Base-by-base conservation (phyloP, 2,329 filamentous ascomycete genomes). In the Colletotrichum spinosum region DNA sequence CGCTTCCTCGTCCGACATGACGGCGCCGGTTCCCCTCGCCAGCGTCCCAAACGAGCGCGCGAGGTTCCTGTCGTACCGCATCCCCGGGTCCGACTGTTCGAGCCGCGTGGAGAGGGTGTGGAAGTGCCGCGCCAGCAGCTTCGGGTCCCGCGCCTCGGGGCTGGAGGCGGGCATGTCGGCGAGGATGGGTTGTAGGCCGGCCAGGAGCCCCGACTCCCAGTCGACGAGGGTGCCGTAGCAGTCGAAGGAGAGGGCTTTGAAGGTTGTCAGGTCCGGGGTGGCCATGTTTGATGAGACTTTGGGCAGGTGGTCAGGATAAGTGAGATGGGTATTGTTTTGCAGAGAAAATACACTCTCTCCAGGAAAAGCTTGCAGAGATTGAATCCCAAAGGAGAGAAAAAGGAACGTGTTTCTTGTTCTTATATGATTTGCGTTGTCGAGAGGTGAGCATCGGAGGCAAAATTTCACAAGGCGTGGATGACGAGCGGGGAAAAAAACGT, bases 141-240 rank as follows among this genome's bases (percentile, higher is more conserved):
- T 74, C 9, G 79, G 76, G 39, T 77, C 68, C 38, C 78, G 70
- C 55, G 72, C 73, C 60, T 77, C 72, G 1, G 77, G 72, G 69
- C 83, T 77, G 6, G 73, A 67, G 3, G 74, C 35, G 0, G 80
- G 77, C 0, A 84, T 77, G n/a, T 74, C 76, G 44, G 81, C 71
- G 58, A 83, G 75, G 7, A 86, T 72, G 0, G 85, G 81, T 33
- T 76, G 70, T 2, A 93, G 81, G 3, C 84, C 81, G 2, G 76
- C 69, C 55, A 84, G 76, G 61, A 93, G 84, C 64, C 90, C 90
- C n/a, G 79, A 74, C 75, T 93, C 90, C 91, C 90, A 93, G 80
- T 94, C 90, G 66, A 94, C 87, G 4, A 94, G 84, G 0, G 92
- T 95, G 75, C 92, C 91, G 76, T 92, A 94, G 80, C 91, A 88